phyloP scores from a whole-genome alignment of 805 yeast genomes.

The Cyberlindnera suaveolens region DNA sequence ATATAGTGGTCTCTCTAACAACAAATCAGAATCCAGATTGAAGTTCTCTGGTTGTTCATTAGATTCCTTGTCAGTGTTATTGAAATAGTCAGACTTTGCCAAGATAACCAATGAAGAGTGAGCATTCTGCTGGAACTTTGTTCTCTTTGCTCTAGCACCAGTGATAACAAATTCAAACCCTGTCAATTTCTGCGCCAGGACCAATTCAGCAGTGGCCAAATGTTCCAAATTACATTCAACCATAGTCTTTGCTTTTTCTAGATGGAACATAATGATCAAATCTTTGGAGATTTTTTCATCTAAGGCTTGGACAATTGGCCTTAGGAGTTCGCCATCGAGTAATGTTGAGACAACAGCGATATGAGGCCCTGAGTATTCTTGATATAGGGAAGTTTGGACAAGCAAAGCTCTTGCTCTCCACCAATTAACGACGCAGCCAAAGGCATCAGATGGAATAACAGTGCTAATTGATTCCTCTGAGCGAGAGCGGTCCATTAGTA shows the following conservation, averaged over 20 bases:
- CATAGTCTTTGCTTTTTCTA: conserved; percentile 64
- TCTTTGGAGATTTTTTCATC: conserved; percentile 29
- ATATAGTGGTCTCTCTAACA: conserved; percentile 69
- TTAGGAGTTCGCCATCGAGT: conserved; percentile 20
- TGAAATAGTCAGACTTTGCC: conserved; percentile 44
- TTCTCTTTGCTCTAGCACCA: conserved; percentile 84
- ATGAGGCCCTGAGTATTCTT: conserved; percentile 51
- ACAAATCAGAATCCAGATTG: conserved; percentile 65
- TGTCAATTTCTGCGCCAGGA: conserved; percentile 51
- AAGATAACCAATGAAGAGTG: conserved; percentile 69
- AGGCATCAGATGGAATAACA: conserved; percentile 7
- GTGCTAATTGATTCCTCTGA: conserved; percentile 25
- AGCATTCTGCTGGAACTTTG: conserved; percentile 71
- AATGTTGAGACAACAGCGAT: conserved; percentile 30
- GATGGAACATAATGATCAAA: conserved; percentile 42
- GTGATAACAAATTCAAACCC: conserved; percentile 62
- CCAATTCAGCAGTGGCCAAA: conserved; percentile 46
- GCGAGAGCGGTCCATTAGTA: conserved; percentile 21
- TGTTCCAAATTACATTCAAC: conserved; percentile 62
- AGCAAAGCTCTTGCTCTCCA: conserved; percentile 71
- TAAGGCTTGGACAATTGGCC: conserved; percentile 15
- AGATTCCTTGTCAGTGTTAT: conserved; percentile 27
- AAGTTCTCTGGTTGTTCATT: conserved; percentile 46
- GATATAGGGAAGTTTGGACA: conserved; percentile 55
- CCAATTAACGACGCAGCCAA: conserved; percentile 52